Base-by-base conservation (phyloP, 208 protist genomes). In the Lotmaria passim region DNA sequence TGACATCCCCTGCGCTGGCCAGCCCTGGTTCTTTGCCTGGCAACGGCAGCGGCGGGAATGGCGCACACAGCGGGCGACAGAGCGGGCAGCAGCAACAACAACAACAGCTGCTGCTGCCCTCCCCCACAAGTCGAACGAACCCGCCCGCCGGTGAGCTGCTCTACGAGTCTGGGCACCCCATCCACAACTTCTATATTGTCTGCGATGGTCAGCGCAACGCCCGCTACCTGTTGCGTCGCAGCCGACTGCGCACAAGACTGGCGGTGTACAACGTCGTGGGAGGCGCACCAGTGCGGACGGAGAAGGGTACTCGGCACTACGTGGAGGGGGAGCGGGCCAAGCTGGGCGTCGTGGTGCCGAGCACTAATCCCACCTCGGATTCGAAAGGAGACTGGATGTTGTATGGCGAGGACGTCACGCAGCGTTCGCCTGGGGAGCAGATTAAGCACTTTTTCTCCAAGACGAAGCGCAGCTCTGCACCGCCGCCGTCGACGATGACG, bases 141-240 rank as follows among this genome's bases (percentile, higher is more conserved):
- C 21, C 56, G 19, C 36, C 56, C 14, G 52, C 75, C 3, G 88
- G 88, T 26, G 78, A 91, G 59, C 47, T 93, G 30, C 77, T 91
- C 28, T 62, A 53, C 17, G 85, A 93, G 61, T 69, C 76, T 23
- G 83, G 85, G 10, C 88, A 93, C 71, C 74, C 63, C 10, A 51
- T 93, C 8, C 85, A 90, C 59, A 66, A 65, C 47, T 76, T 74
- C 52, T 57, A 87, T 33, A 83, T 93, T 41, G 78, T 91, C 24
- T 87, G 85, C 61, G 81, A 89, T 48, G 72, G 57, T 12, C 43
- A 78, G 51, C 88, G 85, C n/a, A 47, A 66, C 4, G 83, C 83
- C 8, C 75, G 55, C 33, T 93, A 83, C 53, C 46, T 89, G 17
- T 28, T 93, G 47, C 77, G 74, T 19, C 66, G 78, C 59, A 83